Evolutionary conservation across 192 early-diverging fungal species (phyloP).

Genomic region (Podila verticillata): DNA sequence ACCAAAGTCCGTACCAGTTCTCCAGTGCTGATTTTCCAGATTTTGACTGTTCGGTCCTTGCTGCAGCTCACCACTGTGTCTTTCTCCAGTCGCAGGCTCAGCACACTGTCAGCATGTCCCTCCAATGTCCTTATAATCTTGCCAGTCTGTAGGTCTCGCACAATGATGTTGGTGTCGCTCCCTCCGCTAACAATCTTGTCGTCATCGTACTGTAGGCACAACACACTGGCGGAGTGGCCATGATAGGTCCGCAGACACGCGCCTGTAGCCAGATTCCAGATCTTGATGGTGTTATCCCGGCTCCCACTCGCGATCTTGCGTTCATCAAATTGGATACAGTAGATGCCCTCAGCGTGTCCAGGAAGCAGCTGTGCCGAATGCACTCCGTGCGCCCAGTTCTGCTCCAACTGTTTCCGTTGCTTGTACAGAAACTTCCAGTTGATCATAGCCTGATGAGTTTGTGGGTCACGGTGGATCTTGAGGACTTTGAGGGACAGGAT

Average conservation of each 20-base stretch:
- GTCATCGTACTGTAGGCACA: conserved; percentile 87
- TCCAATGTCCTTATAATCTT: conserved; percentile 52
- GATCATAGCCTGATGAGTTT: conserved; percentile 50
- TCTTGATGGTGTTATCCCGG: conserved; percentile 74
- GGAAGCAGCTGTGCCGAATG: conserved; percentile 70
- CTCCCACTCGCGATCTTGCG: conserved; percentile 77
- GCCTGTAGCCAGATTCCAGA: conserved; percentile 79
- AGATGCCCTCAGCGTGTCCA: conserved; percentile 87
- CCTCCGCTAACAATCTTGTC: conserved; percentile 74
- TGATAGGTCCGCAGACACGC: conserved; percentile 66
- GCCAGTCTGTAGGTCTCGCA: conserved; percentile 77
- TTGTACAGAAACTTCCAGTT: conserved; percentile 82
- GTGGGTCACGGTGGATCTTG: conserved; percentile 51
- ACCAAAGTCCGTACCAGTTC: conserved; percentile 60
- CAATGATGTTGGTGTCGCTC: conserved; percentile 70
- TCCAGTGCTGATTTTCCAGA: conserved; percentile 82
- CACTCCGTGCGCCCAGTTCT: conserved; percentile 76
- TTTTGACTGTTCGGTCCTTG: conserved; percentile 82
- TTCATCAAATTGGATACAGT: conserved; percentile 82
- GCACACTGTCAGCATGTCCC: conserved; percentile 73
- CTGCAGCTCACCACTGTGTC: conserved; percentile 83
- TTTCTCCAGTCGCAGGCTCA: conserved; percentile 81
- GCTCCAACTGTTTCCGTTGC: conserved; percentile 69
- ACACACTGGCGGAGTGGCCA: conserved; percentile 82
- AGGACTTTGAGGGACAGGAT: conserved; percentile 20